Percentiles rank a stretch among this genome's conserved stretches.
These are phyloP conservation scores for Citrus reticulata DNA, from an alignment of 345 rosid species.

Conservation along the genomic window DNA sequence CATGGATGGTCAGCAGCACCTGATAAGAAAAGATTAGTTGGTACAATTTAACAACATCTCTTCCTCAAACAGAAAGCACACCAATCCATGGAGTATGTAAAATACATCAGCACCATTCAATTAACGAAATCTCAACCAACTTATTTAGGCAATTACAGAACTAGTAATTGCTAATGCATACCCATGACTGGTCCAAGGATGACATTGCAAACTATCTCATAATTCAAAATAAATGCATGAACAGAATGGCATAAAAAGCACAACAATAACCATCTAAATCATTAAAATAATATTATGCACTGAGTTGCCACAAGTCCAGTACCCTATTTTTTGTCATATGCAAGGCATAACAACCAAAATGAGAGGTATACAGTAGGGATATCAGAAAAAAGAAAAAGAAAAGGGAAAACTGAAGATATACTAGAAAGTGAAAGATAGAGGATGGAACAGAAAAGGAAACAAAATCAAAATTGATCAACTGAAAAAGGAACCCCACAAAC, in stretches of 20 bases:
- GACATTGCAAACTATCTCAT: not conserved
- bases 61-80: not conserved
- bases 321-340: not conserved
- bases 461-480: not conserved
- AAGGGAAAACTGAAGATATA: not conserved
- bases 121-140: not conserved
- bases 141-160: not conserved
- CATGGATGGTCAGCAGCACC: conserved; percentile 87
- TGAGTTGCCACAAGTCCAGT: not conserved
- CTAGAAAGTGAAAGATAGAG: not conserved
- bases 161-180: not conserved
- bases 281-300: not conserved
- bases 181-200: not conserved
- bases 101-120: not conserved
- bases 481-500: not conserved
- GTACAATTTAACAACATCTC: conserved; percentile 10
- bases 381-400: not conserved
- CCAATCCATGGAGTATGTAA: not conserved
- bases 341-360: not conserved
- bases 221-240: not conserved
- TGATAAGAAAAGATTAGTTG: conserved; percentile 23
- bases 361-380: not conserved
- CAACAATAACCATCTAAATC: not conserved
- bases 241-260: not conserved
- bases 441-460: not conserved